phyloP scores from a whole-genome alignment of 305 asterid species.

The Fraxinus albicans region DNA sequence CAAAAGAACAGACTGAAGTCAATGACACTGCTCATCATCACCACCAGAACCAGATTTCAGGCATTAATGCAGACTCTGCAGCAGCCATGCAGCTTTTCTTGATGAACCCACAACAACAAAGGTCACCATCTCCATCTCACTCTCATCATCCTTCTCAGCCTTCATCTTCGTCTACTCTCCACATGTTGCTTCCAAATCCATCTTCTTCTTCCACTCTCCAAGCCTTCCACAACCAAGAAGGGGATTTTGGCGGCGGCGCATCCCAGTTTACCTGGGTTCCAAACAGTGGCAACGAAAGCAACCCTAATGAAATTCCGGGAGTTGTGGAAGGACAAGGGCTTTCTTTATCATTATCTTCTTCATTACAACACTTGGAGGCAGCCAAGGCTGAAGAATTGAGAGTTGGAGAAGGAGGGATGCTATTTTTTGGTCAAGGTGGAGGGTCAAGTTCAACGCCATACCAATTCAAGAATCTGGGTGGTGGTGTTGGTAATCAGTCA shows the following conservation, averaged over 20 bases:
- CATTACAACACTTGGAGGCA: slow-evolving; percentile 66
- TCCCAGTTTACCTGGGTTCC: slow-evolving; percentile 72
- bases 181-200: slow-evolving; percentile 60
- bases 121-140: slow-evolving; percentile 63
- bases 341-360: slow-evolving; percentile 71
- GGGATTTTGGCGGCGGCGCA: slow-evolving; percentile 33
- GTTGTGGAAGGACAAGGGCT: slow-evolving; percentile 75
- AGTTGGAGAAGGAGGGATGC: slow-evolving; percentile 65
- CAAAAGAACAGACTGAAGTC: slow-evolving; percentile 28
- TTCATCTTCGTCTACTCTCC: slow-evolving; percentile 51
- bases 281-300: slow-evolving; percentile 33
- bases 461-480: slow-evolving; percentile 41
- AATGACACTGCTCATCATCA: slow-evolving; percentile 33
- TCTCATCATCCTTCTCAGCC: slow-evolving; percentile 36
- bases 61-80: slow-evolving; percentile 64
- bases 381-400: slow-evolving; percentile 74
- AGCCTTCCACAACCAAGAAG: slow-evolving; percentile 44
- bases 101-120: slow-evolving; percentile 68
- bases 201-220: slow-evolving; percentile 44
- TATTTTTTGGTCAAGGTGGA: slow-evolving; percentile 66
- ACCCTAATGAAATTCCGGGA: slow-evolving; percentile 52
- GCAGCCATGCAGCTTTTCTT: slow-evolving; percentile 97
- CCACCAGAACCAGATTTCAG: slow-evolving; percentile 50
- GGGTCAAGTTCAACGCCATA: slow-evolving; percentile 34
- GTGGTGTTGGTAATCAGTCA: slow-evolving; percentile 20